Evolutionary conservation across 2,329 filamentous ascomycete genomes (phyloP), one percentile per base, ranked within the genome.

Genomic region (Xylariomycetidae sp.): DNA sequence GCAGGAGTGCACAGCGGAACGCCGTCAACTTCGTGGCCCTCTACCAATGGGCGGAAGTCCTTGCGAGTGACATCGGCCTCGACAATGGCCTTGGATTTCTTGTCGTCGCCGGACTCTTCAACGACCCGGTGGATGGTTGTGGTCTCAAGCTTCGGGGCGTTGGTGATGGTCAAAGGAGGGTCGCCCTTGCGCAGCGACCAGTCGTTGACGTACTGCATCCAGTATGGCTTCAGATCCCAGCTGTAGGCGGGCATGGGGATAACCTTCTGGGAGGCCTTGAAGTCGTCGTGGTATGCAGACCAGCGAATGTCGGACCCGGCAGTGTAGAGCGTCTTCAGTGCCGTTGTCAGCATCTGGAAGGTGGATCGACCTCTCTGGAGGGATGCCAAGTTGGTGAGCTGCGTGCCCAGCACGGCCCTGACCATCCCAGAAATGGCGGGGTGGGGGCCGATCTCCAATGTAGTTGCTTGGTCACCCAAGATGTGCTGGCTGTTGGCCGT

Each of bases 121-220:
- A 64, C 54, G 10, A 47, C 34, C 4, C 35, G 26, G 28, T 48
- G 46, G 10, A 49, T 40, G 2, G 44, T 44, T 13, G 44, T 44
- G 33, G 39, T 42, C 25, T 44, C 35, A 7, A 42, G 29, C 23
- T 26, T 26, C 16, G 32, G 14, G 14, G 31, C 4, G 10, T 12
- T 30, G 15, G 6, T 22, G 14, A 40, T 37, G 16, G 29, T 28
- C 5, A 54, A 43, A 15, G 54, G 48, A 19, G 54, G 64, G 47
- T 78, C 69, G 17, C 74, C 76, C 58, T 81, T 82, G 39, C 67
- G 71, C 28, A 79, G 59, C 10, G 66, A 70, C 73, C 74, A 81
- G 57, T 81, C 72, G 48, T 77, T 72, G 45, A 65, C 42, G 26
- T 58, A 59, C 12, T 50, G 43, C 9, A 60, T 49, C 54, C 56